phyloP scores from a whole-genome alignment of 192 early-diverging fungal species.

The Entomortierella parvispora region DNA sequence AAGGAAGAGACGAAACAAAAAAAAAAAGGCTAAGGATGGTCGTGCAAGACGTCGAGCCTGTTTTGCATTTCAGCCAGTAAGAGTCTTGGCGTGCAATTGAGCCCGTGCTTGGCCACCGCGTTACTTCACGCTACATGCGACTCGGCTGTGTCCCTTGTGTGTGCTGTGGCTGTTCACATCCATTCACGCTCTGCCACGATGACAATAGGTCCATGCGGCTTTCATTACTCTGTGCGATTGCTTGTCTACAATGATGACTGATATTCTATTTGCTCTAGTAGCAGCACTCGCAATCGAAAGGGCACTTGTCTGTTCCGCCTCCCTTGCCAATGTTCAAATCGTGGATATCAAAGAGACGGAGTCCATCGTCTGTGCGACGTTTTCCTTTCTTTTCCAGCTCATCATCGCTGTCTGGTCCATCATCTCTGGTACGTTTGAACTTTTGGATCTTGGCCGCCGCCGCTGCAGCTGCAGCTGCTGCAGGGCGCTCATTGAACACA shows the following conservation, averaged over 20 bases:
- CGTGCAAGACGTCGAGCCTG: not conserved
- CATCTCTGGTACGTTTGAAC: slow-evolving; percentile 28
- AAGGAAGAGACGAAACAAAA: no score
- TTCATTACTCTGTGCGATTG: not conserved
- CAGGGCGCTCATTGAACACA: slow-evolving; percentile 46
- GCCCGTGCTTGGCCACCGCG: no score
- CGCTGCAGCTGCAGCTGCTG: slow-evolving; percentile 43
- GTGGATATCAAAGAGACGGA: slow-evolving; percentile 54
- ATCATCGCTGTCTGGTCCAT: slow-evolving; percentile 49
- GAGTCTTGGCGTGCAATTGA: no score
- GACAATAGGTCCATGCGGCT: not conserved
- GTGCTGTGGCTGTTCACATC: no score
- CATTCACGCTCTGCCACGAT: not conserved
- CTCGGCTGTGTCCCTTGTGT: no score
- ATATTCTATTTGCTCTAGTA: slow-evolving; percentile 21
- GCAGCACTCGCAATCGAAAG: slow-evolving; percentile 64
- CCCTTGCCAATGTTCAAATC: slow-evolving; percentile 58
- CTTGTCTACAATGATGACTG: not conserved
- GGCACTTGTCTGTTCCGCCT: slow-evolving; percentile 58
- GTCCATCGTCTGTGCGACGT: slow-evolving; percentile 57
- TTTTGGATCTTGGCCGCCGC: slow-evolving; percentile 48
- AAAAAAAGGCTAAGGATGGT: not conserved
- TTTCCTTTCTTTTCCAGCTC: slow-evolving; percentile 49
- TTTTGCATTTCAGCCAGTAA: not conserved
- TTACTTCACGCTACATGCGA: no score